Evolutionary conservation across 2,329 filamentous ascomycete genomes (phyloP), one percentile per base, ranked within the genome.

Genomic region (Penicillium aurantiogriseum): DNA sequence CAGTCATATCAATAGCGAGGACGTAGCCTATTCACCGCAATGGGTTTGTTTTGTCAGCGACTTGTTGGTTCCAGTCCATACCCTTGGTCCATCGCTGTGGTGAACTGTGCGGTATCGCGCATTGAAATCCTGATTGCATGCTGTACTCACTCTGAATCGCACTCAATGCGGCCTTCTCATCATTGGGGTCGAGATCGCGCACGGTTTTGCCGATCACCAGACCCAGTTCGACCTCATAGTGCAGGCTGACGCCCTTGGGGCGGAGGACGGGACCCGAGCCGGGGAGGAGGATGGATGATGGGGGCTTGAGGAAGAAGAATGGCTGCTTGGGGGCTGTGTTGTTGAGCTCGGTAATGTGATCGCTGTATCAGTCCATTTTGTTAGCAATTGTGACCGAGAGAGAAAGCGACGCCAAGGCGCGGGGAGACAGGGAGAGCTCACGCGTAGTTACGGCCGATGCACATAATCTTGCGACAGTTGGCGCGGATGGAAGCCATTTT

Each of bases 281-380:
- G 0, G 91, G 91, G 23, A 89, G 82, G 4, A 97, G 84, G 67
- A 99, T 90, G 4, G 92, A 90, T 40, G 89, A 91, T 0, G 92
- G 80, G 2, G 94, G 94, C 83, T 99, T 99, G 67, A 97, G 85
- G 83, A 99, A 99, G 87, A 97, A 99, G 80, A 99, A 97, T 27
- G 94, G 94, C 77, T 97, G 92, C 76, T 94, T 95, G 50, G 94
- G 94, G 64, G 87, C 86, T 59, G 83, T 82, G 76, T 88, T 96
- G 77, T 92, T 92, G 66, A 99, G 85, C 80, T 99, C 94, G 63
- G 88, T 85, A 72, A 97, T 89, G 78, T 99, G 94, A 76, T 96
- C 94, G 69, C 91, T 94, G 36, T 40, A 44, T 54, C 43, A 64
- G 31, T 48, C 23, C 35, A 39, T 36, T n/a, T 8, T 35, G 36